Conservation (phyloP, 2,329 filamentous ascomycete genomes). For the Ceratocystis destructans region DNA sequence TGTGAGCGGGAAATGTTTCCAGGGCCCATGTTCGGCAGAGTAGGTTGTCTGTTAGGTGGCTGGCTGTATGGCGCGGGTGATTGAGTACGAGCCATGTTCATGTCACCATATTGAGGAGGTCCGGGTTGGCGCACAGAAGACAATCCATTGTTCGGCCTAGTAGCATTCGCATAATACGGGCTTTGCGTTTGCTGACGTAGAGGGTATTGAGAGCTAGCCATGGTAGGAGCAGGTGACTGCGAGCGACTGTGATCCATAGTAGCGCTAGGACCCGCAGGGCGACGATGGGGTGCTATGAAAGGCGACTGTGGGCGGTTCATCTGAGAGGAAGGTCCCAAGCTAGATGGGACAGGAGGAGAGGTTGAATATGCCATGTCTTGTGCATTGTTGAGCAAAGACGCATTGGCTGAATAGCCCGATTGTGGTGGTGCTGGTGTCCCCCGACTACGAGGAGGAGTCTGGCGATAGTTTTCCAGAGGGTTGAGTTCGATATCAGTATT, state of each 20-base stretch:
- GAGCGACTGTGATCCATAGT: constrained; percentile 40
- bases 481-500: constrained; percentile 42
- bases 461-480: constrained; percentile 36
- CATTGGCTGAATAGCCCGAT: constrained; percentile 48
- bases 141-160: not conserved
- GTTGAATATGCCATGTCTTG: constrained; percentile 27
- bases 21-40: not conserved
- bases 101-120: constrained; percentile 7
- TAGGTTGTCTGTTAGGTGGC: constrained; percentile 3
- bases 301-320: constrained; percentile 9
- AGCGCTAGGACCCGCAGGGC: constrained; percentile 5
- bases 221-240: constrained; percentile 28
- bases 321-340: constrained; percentile 1
- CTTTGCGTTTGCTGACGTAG: constrained; percentile 16
- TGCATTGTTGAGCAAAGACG: constrained; percentile 47
- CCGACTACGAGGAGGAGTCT: constrained; percentile 32
- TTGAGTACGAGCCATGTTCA: constrained; percentile 16
- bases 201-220: constrained; percentile 23
- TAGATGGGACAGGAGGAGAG: constrained; percentile 3
- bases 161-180: not conserved
- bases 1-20: not conserved
- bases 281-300: constrained; percentile 12
- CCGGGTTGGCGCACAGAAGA: constrained; percentile 10
- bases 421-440: constrained; percentile 34
- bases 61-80: constrained; percentile 16